Evolutionary conservation across 495 filamentous ascomycete species (phyloP).

Genomic region (Neurospora africana): DNA sequence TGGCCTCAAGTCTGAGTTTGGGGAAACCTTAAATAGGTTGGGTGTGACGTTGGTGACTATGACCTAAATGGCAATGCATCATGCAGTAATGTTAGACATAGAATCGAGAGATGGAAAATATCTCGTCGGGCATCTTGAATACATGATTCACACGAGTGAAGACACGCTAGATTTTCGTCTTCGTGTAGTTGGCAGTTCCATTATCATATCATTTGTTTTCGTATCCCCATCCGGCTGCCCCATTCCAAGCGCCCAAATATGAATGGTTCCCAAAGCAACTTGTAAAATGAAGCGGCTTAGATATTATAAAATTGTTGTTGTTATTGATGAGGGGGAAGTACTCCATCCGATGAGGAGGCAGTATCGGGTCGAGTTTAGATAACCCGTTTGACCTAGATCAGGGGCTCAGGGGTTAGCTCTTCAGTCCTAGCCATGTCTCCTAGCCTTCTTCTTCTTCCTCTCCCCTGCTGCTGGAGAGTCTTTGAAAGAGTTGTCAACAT

Average conservation of each 20-base stretch:
- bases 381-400: conserved; percentile 25
- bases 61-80: neutral
- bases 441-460: neutral
- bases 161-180: neutral
- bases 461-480: neutral
- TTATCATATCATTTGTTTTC: conserved; percentile 5
- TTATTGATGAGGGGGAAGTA: neutral
- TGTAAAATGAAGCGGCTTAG: neutral
- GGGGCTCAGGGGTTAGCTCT: neutral
- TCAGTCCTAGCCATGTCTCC: neutral
- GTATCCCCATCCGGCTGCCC: neutral
- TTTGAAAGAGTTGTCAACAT: neutral
- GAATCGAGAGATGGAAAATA: neutral
- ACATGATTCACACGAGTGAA: neutral
- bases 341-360: neutral
- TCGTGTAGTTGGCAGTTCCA: conserved; percentile 1
- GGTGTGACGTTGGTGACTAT: neutral
- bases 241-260: conserved; percentile 9
- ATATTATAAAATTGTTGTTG: conserved; percentile 1
- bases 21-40: neutral
- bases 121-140: neutral
- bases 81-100: neutral
- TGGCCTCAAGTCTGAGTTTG: too few species aligned
- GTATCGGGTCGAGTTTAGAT: conserved; percentile 10
- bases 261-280: conserved; percentile 1